phyloP scores from a whole-genome alignment of 345 rosid genomes.

The Erodium maritimum region DNA sequence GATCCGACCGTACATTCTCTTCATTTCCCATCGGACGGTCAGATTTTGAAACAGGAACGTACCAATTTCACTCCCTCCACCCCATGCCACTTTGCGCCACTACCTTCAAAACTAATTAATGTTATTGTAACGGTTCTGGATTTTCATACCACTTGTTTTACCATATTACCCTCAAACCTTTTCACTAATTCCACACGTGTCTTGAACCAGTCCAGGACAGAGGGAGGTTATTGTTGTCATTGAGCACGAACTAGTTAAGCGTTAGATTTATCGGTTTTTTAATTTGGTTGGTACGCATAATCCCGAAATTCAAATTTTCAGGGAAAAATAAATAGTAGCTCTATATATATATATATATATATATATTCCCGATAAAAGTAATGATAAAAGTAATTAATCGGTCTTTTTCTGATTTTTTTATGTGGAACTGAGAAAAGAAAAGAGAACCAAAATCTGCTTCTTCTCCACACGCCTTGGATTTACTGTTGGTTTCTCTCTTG shows the following conservation, averaged over 20 bases:
- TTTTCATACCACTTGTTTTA: neutral
- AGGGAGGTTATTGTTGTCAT: neutral
- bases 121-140: neutral
- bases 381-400: neutral
- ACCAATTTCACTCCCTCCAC: neutral
- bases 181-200: neutral
- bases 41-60: neutral
- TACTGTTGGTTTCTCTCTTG: slow-evolving; percentile 17
- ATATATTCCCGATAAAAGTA: neutral
- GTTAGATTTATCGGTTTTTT: slow-evolving; percentile 2
- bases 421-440: slow-evolving; percentile 11
- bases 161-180: neutral
- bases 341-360: no score
- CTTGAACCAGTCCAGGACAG: no score
- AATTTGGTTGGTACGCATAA: slow-evolving; percentile 31
- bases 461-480: slow-evolving; percentile 33
- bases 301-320: slow-evolving; percentile 27
- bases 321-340: slow-evolving; percentile 7
- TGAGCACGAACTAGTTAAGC: neutral
- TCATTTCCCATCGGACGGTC: neutral
- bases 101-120: neutral
- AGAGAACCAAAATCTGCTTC: slow-evolving; percentile 27
- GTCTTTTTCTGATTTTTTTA: neutral
- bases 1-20: neutral
- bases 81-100: neutral